These are phyloP conservation scores for Phytophthora pisi DNA, from an alignment of 352 stramenopile genomes.

Conservation along the genomic window DNA sequence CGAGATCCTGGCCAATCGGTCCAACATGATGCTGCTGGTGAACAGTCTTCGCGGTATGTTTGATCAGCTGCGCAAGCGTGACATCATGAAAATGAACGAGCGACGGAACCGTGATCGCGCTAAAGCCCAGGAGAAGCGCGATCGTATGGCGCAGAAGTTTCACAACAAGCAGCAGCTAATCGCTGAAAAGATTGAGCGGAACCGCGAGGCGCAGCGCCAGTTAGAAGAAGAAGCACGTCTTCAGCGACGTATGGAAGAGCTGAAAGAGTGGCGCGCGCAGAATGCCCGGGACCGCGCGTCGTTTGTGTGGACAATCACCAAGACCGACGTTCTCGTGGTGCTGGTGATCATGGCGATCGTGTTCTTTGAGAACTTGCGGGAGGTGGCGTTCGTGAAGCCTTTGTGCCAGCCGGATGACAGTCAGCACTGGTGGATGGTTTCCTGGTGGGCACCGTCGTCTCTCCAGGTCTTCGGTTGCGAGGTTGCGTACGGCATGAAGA, in stretches of 20 bases:
- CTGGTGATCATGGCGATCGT: slow-evolving; percentile 76
- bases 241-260: slow-evolving; percentile 38
- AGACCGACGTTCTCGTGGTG: slow-evolving; percentile 74
- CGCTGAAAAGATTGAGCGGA: slow-evolving; percentile 65
- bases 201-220: slow-evolving; percentile 54
- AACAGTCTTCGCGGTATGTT: slow-evolving; percentile 70
- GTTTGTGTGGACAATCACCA: slow-evolving; percentile 73
- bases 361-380: slow-evolving; percentile 74
- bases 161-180: slow-evolving; percentile 69
- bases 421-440: slow-evolving; percentile 60
- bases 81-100: slow-evolving; percentile 83
- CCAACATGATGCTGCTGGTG: slow-evolving; percentile 82
- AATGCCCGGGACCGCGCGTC: slow-evolving; percentile 37
- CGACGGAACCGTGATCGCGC: slow-evolving; percentile 58
- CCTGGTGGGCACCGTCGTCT: slow-evolving; percentile 60
- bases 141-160: slow-evolving; percentile 71
- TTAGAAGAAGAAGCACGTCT: slow-evolving; percentile 51
- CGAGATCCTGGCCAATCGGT: slow-evolving; percentile 80
- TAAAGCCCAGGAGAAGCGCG: slow-evolving; percentile 64
- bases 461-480: slow-evolving; percentile 73
- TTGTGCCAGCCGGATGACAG: slow-evolving; percentile 53
- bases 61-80: slow-evolving; percentile 71
- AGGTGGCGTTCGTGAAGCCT: slow-evolving; percentile 66
- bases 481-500: slow-evolving; percentile 71
- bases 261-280: slow-evolving; percentile 43